Conservation (phyloP, 2,329 filamentous ascomycete genomes). For the Calonectria pseudoreteaudii region DNA sequence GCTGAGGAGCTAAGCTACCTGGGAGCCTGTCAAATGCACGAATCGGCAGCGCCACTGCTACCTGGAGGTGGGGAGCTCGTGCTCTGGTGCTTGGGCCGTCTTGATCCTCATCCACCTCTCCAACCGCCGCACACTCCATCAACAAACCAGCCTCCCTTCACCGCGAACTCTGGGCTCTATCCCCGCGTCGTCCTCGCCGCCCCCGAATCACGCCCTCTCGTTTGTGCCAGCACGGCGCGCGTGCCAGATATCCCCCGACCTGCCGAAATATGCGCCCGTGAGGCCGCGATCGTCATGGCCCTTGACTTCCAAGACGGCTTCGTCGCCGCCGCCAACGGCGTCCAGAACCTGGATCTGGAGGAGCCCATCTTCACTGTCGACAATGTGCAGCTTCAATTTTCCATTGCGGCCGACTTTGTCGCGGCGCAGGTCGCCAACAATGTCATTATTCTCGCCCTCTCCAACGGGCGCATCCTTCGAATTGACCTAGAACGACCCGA, state of each 20-base stretch:
- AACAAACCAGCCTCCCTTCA: slow-evolving; percentile 5
- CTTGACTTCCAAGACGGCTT: slow-evolving; percentile 71
- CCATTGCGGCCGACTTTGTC: slow-evolving; percentile 94
- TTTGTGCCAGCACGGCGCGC: background rate
- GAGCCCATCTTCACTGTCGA: slow-evolving; percentile 95
- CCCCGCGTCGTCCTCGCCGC: background rate
- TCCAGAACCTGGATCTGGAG: slow-evolving; percentile 66
- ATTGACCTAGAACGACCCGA: slow-evolving; percentile 95
- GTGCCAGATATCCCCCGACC: background rate
- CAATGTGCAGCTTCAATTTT: slow-evolving; percentile 92
- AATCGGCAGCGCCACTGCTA: slow-evolving; percentile 26
- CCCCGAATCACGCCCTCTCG: background rate
- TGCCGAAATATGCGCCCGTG: slow-evolving; percentile 39
- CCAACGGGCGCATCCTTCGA: slow-evolving; percentile 89
- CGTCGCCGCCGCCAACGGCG: slow-evolving; percentile 70
- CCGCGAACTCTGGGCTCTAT: background rate
- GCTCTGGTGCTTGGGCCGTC: slow-evolving; percentile 13
- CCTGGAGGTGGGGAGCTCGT: slow-evolving; percentile 27
- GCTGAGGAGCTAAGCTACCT: slow-evolving; percentile 23
- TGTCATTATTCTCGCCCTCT: slow-evolving; percentile 90
- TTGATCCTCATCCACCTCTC: slow-evolving; percentile 18
- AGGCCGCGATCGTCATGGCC: slow-evolving; percentile 46
- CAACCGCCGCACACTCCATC: slow-evolving; percentile 22
- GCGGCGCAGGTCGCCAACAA: slow-evolving; percentile 98
- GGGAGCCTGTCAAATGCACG: slow-evolving; percentile 7